Evolutionary conservation across 1,284 basidiomycete species (phyloP).

Genomic region (Phellopilus nigrolimitatus): DNA sequence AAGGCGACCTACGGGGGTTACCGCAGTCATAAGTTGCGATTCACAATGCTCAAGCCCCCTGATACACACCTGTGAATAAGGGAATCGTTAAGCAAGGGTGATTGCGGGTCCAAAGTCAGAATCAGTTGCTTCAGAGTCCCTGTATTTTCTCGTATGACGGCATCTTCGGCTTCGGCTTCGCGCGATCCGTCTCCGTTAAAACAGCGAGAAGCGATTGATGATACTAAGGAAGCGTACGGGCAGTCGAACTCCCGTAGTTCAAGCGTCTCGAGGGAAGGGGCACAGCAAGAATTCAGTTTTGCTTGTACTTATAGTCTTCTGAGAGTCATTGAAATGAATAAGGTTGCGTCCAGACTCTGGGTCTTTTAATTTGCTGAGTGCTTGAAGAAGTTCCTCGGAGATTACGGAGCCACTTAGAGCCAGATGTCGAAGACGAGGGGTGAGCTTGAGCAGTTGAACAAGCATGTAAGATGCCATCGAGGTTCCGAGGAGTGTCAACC

Average conservation of each 20-base stretch:
- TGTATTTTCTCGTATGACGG: neutral
- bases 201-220: constrained; percentile 2
- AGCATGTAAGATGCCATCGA: constrained; percentile 10
- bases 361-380: neutral
- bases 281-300: constrained; percentile 1
- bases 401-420: constrained; percentile 8
- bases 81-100: constrained; percentile 2
- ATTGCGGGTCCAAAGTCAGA: constrained; percentile 8
- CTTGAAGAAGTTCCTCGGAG: constrained; percentile 2
- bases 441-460: constrained; percentile 1
- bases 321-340: neutral
- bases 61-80: constrained; percentile 1
- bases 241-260: constrained; percentile 12
- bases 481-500: constrained; percentile 4
- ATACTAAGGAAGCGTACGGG: neutral
- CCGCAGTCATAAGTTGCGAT: neutral
- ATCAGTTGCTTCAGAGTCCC: constrained; percentile 7
- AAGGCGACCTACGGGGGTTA: neutral
- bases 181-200: neutral
- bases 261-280: constrained; percentile 4
- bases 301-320: no score
- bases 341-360: neutral
- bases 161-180: neutral
- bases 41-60: constrained; percentile 1
- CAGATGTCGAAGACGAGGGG: neutral